These are phyloP conservation scores for Puccinellia tenuiflora DNA, from an alignment of 176 grass and related monocot genomes.

Conservation along the genomic window DNA sequence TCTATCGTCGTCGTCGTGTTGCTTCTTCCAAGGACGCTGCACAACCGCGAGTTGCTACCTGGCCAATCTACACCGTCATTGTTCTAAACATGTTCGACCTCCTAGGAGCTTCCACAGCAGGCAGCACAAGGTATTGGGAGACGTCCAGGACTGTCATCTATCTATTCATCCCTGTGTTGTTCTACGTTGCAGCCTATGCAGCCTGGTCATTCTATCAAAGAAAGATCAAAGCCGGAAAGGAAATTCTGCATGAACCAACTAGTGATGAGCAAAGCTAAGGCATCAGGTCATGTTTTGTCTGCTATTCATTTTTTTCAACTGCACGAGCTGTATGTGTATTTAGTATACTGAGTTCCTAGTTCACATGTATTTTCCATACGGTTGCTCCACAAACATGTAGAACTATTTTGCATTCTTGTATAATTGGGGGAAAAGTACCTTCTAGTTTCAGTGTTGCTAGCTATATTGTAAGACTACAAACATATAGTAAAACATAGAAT, in stretches of 20 bases:
- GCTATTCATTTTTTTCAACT: not conserved
- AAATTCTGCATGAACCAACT: not conserved
- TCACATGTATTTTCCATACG: not conserved
- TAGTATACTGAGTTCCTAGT: not conserved
- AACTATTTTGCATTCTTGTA: not conserved
- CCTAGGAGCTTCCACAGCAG: slow-evolving; percentile 40
- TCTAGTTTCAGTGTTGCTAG: not conserved
- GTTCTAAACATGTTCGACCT: slow-evolving; percentile 35
- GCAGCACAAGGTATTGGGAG: slow-evolving; percentile 15
- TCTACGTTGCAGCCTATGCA: not conserved
- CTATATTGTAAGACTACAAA: no score
- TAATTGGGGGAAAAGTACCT: not conserved
- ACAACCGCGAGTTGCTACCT: not conserved
- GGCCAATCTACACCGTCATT: slow-evolving; percentile 15
- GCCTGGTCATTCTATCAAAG: not conserved
- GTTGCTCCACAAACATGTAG: not conserved
- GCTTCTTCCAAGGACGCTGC: not conserved
- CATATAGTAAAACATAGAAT: no score
- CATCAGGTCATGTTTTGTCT: not conserved
- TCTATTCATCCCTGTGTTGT: slow-evolving; percentile 22
- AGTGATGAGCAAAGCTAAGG: not conserved
- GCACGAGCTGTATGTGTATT: not conserved
- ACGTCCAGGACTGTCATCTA: slow-evolving; percentile 24
- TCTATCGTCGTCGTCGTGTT: no score
- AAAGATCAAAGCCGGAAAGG: not conserved